Base-by-base conservation (phyloP, 1,284 basidiomycete species). In the Ustilago esculenta region DNA sequence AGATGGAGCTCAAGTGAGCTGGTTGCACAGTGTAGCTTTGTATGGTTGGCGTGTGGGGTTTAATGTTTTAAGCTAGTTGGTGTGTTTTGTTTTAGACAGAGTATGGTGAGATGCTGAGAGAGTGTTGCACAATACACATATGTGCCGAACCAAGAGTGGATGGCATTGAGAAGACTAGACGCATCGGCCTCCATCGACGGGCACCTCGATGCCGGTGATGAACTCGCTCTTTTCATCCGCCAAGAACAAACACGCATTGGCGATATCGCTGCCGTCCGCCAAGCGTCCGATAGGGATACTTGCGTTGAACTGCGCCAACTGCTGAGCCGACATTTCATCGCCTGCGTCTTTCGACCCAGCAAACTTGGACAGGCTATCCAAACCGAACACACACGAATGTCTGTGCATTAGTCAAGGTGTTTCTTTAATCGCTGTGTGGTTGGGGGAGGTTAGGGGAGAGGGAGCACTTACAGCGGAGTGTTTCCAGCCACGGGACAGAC, bases 1-100 rank as follows among this genome's bases (percentile, higher is more conserved):
- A 78, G 65, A 69, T 72, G 63, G 76, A 69, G 37, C 57, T 76
- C 47, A 72, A 77, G 71, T 75, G 33, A 42, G 4, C 1, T 11
- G 1, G 6, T 29, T 21, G 12, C 9, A 23, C 3, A 12, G 15
- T 25, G 7, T 15, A 2, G 17, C 15, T 36, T 30, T 37, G 18
- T 48, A 21, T 30, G n/a, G n/a, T n/a, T n/a, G n/a, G n/a, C n/a
- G n/a, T n/a, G n/a, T n/a, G n/a, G n/a, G n/a, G n/a, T n/a, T n/a
- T n/a, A n/a, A n/a, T n/a, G n/a, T n/a, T n/a, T n/a, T n/a, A n/a
- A n/a, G n/a, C n/a, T n/a, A n/a, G n/a, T n/a, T n/a, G n/a, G n/a
- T n/a, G n/a, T n/a, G n/a, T n/a, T n/a, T n/a, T n/a, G n/a, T n/a
- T n/a, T n/a, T n/a, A n/a, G n/a, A n/a, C n/a, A n/a, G n/a, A n/a